Evolutionary conservation across 192 early-diverging fungal genomes (phyloP).

Genomic region (Podila epigama): DNA sequence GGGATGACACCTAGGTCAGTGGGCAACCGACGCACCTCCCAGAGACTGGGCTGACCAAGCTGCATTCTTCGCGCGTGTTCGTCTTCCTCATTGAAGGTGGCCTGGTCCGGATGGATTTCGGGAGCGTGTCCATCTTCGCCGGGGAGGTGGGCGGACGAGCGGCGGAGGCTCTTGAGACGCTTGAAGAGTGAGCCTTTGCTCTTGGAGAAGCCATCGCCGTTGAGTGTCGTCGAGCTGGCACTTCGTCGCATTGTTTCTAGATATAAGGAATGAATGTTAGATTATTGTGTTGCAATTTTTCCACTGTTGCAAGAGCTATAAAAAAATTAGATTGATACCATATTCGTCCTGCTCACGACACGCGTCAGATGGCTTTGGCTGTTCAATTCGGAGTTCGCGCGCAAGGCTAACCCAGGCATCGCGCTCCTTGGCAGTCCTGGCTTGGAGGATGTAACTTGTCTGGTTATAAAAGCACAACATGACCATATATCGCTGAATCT

Average conservation of each 20-base stretch:
- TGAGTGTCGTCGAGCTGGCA: background rate
- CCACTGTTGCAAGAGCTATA: no score
- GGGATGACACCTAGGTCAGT: slow-evolving; percentile 29
- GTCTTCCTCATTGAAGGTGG: slow-evolving; percentile 19
- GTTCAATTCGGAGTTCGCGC: slow-evolving; percentile 19
- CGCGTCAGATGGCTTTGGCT: slow-evolving; percentile 33
- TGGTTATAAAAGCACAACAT: slow-evolving; percentile 47
- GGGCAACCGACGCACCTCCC: slow-evolving; percentile 36
- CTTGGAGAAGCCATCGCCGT: background rate
- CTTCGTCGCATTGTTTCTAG: slow-evolving; percentile 8
- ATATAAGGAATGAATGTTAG: background rate
- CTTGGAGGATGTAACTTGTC: slow-evolving; percentile 36
- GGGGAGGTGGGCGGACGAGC: background rate
- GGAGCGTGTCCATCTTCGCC: slow-evolving; percentile 5
- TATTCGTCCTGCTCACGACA: slow-evolving; percentile 34
- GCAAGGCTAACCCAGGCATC: slow-evolving; percentile 35
- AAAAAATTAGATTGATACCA: background rate
- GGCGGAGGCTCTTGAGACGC: slow-evolving; percentile 12
- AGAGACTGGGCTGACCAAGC: slow-evolving; percentile 24
- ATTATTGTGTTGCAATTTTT: background rate
- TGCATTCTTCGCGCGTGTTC: slow-evolving; percentile 27
- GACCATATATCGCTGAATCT: slow-evolving; percentile 30
- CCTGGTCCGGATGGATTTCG: slow-evolving; percentile 34
- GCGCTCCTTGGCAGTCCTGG: slow-evolving; percentile 10
- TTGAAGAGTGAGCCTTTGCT: slow-evolving; percentile 15